Percentiles rank a stretch among this genome's conserved stretches.
Conservation (phyloP, 1,139 yeast genomes). For the Blastobotrys apis region DNA sequence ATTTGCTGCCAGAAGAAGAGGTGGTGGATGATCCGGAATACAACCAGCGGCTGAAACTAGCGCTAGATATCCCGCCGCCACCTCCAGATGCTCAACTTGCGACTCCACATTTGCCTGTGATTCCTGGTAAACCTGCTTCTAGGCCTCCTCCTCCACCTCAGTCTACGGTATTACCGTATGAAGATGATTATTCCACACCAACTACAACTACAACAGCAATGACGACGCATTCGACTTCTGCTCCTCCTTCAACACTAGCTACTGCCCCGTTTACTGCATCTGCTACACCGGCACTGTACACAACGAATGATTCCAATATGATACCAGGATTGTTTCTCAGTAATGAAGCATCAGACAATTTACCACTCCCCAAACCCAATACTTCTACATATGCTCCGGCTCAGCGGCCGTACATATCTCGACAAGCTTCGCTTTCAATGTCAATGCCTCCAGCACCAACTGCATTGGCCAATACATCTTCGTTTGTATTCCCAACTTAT, state of each 20-base stretch:
- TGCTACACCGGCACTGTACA: no score
- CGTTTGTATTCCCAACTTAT: slow-evolving; percentile 11
- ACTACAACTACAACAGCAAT: background rate
- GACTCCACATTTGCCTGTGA: background rate
- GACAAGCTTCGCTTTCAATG: background rate
- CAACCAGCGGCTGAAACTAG: slow-evolving; percentile 9
- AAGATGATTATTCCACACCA: slow-evolving; percentile 12
- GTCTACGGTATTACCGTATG: slow-evolving; percentile 13
- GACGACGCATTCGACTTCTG: background rate
- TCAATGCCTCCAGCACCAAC: background rate
- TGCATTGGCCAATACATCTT: background rate
- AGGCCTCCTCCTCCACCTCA: slow-evolving; percentile 16
- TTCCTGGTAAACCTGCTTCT: no score
- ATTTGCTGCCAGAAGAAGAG: slow-evolving; percentile 12
- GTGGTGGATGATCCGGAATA: slow-evolving; percentile 9
- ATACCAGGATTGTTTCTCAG: no score
- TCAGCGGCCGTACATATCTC: background rate
- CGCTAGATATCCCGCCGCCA: slow-evolving; percentile 10
- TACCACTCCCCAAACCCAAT: slow-evolving; percentile 4
- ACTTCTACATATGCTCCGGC: background rate
- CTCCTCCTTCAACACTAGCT: no score
- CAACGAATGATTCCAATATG: no score
- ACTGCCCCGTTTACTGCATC: no score
- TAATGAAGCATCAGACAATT: no score
- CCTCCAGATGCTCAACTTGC: slow-evolving; percentile 1